Evolutionary conservation across 2,329 filamentous ascomycete genomes (phyloP).

Genomic region (Phaeophleospora eucalypticola): DNA sequence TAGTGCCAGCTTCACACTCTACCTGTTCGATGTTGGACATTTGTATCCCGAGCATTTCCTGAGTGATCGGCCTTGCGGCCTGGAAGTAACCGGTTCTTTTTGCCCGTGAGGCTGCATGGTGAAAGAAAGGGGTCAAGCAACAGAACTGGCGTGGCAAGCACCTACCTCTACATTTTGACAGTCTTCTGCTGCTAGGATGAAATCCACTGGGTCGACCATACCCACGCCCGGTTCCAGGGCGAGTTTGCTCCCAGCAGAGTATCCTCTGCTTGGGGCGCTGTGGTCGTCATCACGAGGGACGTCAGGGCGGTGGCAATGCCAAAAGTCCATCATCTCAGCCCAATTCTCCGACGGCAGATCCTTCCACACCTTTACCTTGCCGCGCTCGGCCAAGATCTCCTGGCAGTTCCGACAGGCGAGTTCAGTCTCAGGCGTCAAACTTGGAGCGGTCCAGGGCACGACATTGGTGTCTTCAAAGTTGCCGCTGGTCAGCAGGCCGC

Average conservation of each 20-base stretch:
- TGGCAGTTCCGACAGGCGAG: conserved; percentile 30
- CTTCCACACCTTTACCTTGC: conserved; percentile 64
- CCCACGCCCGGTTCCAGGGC: conserved; percentile 62
- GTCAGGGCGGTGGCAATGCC: conserved; percentile 94
- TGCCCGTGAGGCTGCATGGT: conserved; percentile 16
- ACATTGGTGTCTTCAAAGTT: conserved; percentile 31
- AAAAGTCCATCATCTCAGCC: conserved; percentile 99
- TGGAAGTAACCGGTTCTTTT: conserved; percentile 37
- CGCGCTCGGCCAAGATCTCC: conserved; percentile 22
- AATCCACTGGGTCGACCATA: conserved; percentile 75
- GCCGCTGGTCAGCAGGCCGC: conserved; percentile 13
- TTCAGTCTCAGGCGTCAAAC: conserved; percentile 26
- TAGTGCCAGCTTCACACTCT: conserved; percentile 19
- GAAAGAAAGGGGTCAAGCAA: conserved; percentile 1
- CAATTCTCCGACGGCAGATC: conserved; percentile 94
- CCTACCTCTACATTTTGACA: conserved; percentile 51
- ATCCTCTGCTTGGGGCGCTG: conserved; percentile 58
- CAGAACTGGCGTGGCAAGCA: conserved; percentile 3
- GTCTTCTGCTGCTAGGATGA: conserved; percentile 67
- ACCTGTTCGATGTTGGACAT: conserved; percentile 29
- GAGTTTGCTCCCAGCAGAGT: conserved; percentile 76
- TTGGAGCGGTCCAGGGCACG: conserved; percentile 43
- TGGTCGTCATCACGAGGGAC: conserved; percentile 50
- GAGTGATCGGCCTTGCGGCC: conserved; percentile 26
- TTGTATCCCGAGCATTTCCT: conserved; percentile 35